These are phyloP conservation scores for Trametopsis cervina DNA, from an alignment of 768 basidiomycete genomes.

Conservation along the genomic window DNA sequence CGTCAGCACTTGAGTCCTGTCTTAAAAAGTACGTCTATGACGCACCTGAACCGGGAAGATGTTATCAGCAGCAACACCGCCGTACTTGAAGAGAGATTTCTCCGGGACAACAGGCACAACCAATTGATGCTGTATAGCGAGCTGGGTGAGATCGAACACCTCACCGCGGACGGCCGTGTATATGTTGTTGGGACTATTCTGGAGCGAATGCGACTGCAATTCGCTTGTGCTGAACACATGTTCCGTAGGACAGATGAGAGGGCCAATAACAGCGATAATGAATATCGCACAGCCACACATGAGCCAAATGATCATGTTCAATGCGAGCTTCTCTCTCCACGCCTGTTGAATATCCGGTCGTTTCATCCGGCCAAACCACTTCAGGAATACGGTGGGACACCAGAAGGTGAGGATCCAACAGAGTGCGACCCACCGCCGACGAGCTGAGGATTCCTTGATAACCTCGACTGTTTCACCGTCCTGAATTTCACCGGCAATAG, in stretches of 20 bases:
- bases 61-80: conserved; percentile 62
- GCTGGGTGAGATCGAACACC: conserved; percentile 77
- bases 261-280: conserved; percentile 83
- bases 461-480: conserved; percentile 89
- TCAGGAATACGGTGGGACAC: conserved; percentile 69
- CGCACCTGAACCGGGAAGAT: conserved; percentile 91
- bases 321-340: conserved; percentile 94
- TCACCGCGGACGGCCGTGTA: conserved; percentile 86
- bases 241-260: conserved; percentile 90
- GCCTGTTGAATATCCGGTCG: conserved; percentile 90
- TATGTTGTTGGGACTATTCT: conserved; percentile 63
- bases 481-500: conserved; percentile 75
- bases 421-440: conserved; percentile 81
- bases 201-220: conserved; percentile 61
- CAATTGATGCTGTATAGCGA: conserved; percentile 61
- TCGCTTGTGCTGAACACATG: conserved; percentile 83
- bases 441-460: conserved; percentile 71
- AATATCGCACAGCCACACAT: conserved; percentile 85
- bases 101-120: conserved; percentile 65
- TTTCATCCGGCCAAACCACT: conserved; percentile 84
- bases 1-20: neutral
- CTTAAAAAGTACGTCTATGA: neutral
- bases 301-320: conserved; percentile 96
- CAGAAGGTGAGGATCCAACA: conserved; percentile 92
- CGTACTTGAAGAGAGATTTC: conserved; percentile 78